A percentile compares a stretch with the other conserved stretches of the same genome.
Conservation (phyloP, 2,329 filamentous ascomycete species). For the Verticillium klebahnii region DNA sequence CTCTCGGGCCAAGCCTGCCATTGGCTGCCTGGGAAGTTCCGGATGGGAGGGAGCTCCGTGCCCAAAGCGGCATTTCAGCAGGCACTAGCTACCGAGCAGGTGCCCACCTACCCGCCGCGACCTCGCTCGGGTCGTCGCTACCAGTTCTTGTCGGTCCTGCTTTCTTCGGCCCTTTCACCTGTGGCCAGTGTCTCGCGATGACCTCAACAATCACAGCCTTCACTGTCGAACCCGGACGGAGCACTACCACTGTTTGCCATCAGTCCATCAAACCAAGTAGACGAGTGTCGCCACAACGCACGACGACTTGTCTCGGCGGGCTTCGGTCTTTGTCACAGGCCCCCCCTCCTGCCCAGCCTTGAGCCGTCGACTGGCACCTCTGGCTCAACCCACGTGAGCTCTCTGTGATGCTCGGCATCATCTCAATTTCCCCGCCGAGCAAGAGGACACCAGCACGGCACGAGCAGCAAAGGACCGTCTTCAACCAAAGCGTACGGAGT, state of each 20-base stretch:
- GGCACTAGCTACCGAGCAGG: neutral
- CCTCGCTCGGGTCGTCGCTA: neutral
- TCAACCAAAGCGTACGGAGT: too few species aligned
- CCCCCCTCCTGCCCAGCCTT: neutral
- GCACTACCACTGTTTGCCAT: too few species aligned
- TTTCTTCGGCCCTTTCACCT: neutral
- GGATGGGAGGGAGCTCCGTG: neutral
- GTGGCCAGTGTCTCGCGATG: neutral
- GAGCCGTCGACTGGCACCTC: neutral
- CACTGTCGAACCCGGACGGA: neutral
- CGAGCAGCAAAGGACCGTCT: neutral
- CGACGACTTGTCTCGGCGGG: neutral
- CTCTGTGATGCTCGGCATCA: neutral
- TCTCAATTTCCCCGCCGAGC: neutral
- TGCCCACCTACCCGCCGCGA: neutral
- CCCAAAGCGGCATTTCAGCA: neutral
- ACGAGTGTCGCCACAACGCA: neutral
- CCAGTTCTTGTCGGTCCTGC: neutral
- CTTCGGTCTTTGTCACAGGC: neutral
- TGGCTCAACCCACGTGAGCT: neutral
- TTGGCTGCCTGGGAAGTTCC: neutral
- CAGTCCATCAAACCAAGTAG: too few species aligned
- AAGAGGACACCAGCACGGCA: neutral
- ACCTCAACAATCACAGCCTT: neutral
- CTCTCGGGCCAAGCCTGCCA: neutral